Base-by-base conservation (phyloP, 192 early-diverging fungal genomes). In the Diversispora epigaea region DNA sequence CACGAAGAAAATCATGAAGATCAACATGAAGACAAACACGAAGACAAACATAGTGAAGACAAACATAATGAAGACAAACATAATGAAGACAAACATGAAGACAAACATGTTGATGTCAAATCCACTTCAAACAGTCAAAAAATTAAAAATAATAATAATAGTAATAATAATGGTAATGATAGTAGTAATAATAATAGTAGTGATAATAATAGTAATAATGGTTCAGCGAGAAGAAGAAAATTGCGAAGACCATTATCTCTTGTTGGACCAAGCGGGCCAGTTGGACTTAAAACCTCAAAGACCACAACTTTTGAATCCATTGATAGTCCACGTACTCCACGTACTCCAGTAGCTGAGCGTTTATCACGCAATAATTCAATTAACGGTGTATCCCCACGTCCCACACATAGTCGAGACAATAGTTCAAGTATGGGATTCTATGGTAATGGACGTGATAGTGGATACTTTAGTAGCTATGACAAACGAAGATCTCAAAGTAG, bases 41-140 rank as follows among this genome's bases (percentile, higher is more conserved):
- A 70, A n/a, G 78, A 79, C 41, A 74, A 78, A 63, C 74, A 81
- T n/a, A n/a, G n/a, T 43, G 80, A 78, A 68, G 19, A 77, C 63
- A 71, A 76, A 62, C 72, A 69, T 46, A 83, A 73, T 68, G 75
- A 73, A 15, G 72, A 47, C 25, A 83, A 68, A 73, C 73, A 22
- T 73, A 67, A 4, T 50, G 49, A 55, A 12, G 49, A 54, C 15
- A 14, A 22, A 22, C n/a, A 73, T 68, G 75, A 73, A 15, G 72
- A 47, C 25, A 83, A 68, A 73, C 73, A 22, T 73, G 71, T 50
- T 50, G 49, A 55, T 39, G 49, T 54, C 15, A 14, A 22, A 22
- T 49, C 46, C 50, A 7, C 69, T 40, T 45, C 40, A 15, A n/a
- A 47, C 6, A 19, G 7, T 21, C 32, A 17, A 7, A 19, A 32